A percentile compares a stretch with the other conserved stretches of the same genome.
These are phyloP conservation scores for Limonium bicolor DNA, from an alignment of 148 eudicot species.

Conservation along the genomic window DNA sequence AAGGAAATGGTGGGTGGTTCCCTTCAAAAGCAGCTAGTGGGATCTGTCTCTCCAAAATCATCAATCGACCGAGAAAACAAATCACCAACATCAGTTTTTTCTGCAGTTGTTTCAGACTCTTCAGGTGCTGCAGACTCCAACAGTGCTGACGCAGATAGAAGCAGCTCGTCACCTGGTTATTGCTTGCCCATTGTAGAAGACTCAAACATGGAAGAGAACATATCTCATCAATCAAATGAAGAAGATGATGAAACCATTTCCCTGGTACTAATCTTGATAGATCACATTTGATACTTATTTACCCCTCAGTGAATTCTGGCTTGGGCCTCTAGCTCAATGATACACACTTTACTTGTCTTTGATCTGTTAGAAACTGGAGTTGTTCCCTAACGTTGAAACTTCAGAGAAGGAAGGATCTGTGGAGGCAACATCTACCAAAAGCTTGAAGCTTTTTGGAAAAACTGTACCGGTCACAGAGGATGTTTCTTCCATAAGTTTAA, in stretches of 20 bases:
- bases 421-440: slow-evolving; percentile 23
- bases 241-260: slow-evolving; percentile 20
- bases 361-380: slow-evolving; percentile 42
- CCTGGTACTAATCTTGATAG: slow-evolving; percentile 51
- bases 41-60: slow-evolving; percentile 33
- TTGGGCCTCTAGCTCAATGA: no score
- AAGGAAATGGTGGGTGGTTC: slow-evolving; percentile 15
- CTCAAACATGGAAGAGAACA: slow-evolving; percentile 10
- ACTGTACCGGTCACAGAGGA: slow-evolving; percentile 15
- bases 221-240: no score
- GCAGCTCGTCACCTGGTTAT: slow-evolving; percentile 19
- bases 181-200: slow-evolving; percentile 12
- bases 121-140: slow-evolving; percentile 17
- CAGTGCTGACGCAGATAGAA: slow-evolving; percentile 22
- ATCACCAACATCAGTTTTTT: slow-evolving; percentile 75
- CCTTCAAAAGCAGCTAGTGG: slow-evolving; percentile 9
- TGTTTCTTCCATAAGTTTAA: background rate
- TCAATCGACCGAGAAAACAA: slow-evolving; percentile 39
- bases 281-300: no score
- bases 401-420: slow-evolving; percentile 13
- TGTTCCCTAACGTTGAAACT: slow-evolving; percentile 18
- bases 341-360: background rate
- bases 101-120: slow-evolving; percentile 38
- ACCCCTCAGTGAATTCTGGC: no score
- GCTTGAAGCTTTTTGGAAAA: slow-evolving; percentile 76